Evolutionary conservation across 1,139 yeast genomes (phyloP), one percentile per base, ranked within the genome.

Genomic region (Saccharomyces uvarum): DNA sequence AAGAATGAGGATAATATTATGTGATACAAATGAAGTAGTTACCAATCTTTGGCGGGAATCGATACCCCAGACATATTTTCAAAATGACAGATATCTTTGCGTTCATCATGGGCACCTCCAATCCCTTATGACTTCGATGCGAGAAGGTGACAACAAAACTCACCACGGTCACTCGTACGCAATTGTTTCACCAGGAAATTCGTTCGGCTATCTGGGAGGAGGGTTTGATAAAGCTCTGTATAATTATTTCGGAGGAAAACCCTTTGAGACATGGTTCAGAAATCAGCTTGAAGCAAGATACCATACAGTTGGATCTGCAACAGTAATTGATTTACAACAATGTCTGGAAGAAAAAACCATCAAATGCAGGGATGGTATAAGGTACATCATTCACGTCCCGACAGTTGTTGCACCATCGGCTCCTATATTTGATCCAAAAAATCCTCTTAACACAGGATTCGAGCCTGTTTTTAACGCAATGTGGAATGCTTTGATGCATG

Each of bases 141-240:
- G 53, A 26, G n/a, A 38, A 38, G 48, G 48, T 9, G 41, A 49
- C 27, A 53, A 26, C 27, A 53, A 26, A 19, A 47, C 48, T 11
- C 47, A 48, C 19, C 19, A 46, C 3, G 47, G 48, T 4, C 44
- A 54, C n/a, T 28, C 48, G 14, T 58, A 54, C 38, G 66, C 69
- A 2, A 69, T 80, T 21, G 75, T 80, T 0, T 78, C 83, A 1
- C 83, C 84, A 0, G 83, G 83, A 0, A 80, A 80, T 58, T 77
- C 81, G 1, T 70, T 74, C 52, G 83, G 82, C 1, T 73, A 68
- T 50, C 66, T 80, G 59, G 78, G 78, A 4, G 84, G 83, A 2
- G 83, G 83, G 1, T 76, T 79, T 59, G 83, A 80, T 63, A 60
- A 70, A 32, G 77, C 75, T 0, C 59, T 79, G 21, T 71, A 75